Evolutionary conservation across 192 early-diverging fungal species (phyloP).

Genomic region (Cladochytrium replicatum): DNA sequence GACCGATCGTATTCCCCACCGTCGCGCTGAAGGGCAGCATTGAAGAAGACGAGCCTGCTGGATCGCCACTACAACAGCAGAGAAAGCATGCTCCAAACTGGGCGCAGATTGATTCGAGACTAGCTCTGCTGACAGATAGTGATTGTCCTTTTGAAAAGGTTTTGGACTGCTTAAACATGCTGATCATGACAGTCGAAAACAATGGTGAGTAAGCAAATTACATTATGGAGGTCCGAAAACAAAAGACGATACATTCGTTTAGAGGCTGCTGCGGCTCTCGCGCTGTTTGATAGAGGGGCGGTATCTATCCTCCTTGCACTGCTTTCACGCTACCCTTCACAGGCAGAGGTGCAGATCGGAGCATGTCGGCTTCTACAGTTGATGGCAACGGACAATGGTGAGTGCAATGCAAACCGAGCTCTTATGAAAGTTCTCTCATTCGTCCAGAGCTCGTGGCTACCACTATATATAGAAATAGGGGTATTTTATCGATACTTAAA

Average conservation of each 20-base stretch:
- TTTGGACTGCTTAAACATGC: constrained; percentile 12
- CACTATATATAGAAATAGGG: constrained; percentile 9
- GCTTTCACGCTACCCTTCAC: constrained; percentile 3
- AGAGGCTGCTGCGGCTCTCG: neutral
- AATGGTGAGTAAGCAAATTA: constrained; percentile 8
- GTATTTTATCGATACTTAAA: constrained; percentile 8
- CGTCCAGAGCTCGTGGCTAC: constrained; percentile 11
- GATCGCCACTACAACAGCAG: constrained; percentile 1
- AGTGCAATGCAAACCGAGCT: neutral
- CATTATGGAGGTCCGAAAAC: neutral
- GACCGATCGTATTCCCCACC: no score
- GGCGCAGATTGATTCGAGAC: constrained; percentile 16
- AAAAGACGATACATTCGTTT: no score
- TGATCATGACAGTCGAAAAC: constrained; percentile 18
- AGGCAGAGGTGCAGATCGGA: constrained; percentile 7
- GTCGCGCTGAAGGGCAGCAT: neutral
- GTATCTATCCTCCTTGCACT: constrained; percentile 17
- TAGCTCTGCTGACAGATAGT: constrained; percentile 27
- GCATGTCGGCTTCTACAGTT: constrained; percentile 12
- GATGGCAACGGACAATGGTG: constrained; percentile 13
- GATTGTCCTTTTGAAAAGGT: constrained; percentile 19
- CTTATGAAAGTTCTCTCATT: neutral
- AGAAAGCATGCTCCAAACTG: constrained; percentile 10
- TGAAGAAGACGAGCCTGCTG: neutral
- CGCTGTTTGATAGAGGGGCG: constrained; percentile 17